Conservation (phyloP, 768 basidiomycete species). For the Paxillus involutus region DNA sequence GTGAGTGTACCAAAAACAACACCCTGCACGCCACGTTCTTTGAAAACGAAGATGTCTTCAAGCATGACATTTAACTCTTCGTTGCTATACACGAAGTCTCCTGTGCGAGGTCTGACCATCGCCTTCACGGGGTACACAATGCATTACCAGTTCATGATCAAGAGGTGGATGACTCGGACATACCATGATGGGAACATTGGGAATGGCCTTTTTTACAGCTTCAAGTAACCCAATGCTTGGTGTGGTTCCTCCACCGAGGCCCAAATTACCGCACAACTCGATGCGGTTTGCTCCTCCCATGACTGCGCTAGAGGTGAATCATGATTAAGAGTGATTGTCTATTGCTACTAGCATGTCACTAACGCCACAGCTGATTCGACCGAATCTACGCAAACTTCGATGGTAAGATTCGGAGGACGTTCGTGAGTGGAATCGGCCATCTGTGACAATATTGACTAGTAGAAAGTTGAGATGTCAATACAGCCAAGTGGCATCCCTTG, state of each 20-base stretch:
- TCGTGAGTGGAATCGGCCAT: slow-evolving; percentile 5
- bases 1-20: slow-evolving; percentile 69
- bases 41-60: slow-evolving; percentile 68
- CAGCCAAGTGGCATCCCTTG: no score
- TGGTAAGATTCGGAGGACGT: slow-evolving; percentile 8
- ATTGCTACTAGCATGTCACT: slow-evolving; percentile 20
- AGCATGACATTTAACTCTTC: slow-evolving; percentile 71
- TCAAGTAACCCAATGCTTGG: slow-evolving; percentile 75
- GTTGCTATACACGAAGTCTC: slow-evolving; percentile 75
- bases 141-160: not conserved
- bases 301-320: slow-evolving; percentile 51
- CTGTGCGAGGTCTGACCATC: slow-evolving; percentile 79
- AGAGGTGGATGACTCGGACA: slow-evolving; percentile 3
- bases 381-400: slow-evolving; percentile 80
- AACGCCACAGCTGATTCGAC: slow-evolving; percentile 68
- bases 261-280: slow-evolving; percentile 73
- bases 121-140: slow-evolving; percentile 40
- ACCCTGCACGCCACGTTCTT: slow-evolving; percentile 54
- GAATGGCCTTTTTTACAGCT: slow-evolving; percentile 48
- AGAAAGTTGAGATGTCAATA: no score
- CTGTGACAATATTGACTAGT: not conserved
- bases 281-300: slow-evolving; percentile 71
- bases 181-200: slow-evolving; percentile 69
- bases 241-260: slow-evolving; percentile 77
- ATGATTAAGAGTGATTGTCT: not conserved